A percentile compares a stretch with the other conserved stretches of the same genome.
phyloP scores from a whole-genome alignment of 345 rosid genomes.

The Rhodamnia rubescens region DNA sequence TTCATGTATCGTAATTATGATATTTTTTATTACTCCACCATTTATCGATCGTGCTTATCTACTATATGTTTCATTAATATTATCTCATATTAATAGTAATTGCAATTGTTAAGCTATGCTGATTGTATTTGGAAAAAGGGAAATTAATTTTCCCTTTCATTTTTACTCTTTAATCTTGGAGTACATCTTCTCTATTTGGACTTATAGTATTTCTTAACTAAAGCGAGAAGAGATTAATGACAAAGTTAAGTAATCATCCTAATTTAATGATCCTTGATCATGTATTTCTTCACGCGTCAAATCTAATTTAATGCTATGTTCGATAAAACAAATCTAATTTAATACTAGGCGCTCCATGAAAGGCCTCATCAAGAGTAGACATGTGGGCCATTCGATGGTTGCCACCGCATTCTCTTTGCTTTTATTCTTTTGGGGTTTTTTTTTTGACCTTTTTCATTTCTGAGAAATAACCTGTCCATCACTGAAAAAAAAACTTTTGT shows the following conservation, averaged over 20 bases:
- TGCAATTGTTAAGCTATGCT: not conserved
- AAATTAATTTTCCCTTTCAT: not conserved
- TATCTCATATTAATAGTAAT: not conserved
- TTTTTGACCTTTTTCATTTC: not conserved
- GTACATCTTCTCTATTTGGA: not conserved
- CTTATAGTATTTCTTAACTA: not conserved
- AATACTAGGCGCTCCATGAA: not conserved
- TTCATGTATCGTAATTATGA: not conserved
- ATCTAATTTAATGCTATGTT: too few species aligned
- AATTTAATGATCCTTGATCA: not conserved
- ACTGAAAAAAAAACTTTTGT: not conserved
- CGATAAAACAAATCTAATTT: too few species aligned
- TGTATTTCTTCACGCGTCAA: not conserved
- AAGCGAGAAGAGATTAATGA: not conserved
- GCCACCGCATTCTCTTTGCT: not conserved
- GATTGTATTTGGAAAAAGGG: accelerated
- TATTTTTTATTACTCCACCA: not conserved
- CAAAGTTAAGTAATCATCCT: not conserved
- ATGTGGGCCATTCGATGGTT: not conserved
- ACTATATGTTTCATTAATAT: not conserved
- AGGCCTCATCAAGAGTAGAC: too few species aligned
- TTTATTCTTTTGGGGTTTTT: not conserved
- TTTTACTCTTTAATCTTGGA: not conserved
- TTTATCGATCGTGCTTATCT: accelerated
- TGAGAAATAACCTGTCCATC: not conserved